Base-by-base conservation (phyloP, 2,329 filamentous ascomycete species). In the Penicillium decumbens region DNA sequence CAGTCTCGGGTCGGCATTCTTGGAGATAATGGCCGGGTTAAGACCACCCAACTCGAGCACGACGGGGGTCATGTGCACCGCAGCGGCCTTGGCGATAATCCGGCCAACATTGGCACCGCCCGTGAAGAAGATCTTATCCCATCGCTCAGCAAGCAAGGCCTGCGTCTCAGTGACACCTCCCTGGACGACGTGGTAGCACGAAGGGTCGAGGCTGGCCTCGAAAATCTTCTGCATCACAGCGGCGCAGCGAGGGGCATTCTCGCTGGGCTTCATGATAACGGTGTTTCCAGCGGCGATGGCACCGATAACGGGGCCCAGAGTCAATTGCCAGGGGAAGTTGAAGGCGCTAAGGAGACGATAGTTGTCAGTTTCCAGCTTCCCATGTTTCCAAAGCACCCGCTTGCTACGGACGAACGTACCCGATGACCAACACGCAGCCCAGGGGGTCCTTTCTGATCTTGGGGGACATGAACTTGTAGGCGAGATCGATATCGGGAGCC, bases 121-220 rank as follows among this genome's bases (percentile, higher is more conserved):
- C 1, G 93, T 98, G 75, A 95, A 98, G 77, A 93, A 91, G 64
- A 98, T 95, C 80, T 96, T 97, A 75, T 95, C 91, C 86, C 91
- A 98, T 70, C 92, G 92, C 75, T 90, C 82, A 50, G 92, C 83
- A 29, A 98, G 80, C 39, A 97, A 75, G 10, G 83, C 84, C 40
- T 87, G 89, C 3, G 87, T 90, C 76, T 95, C 89, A 3, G 85
- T 78, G 18, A 95, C 73, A 25, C 77, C 84, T 52, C 93, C 93
- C 67, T 96, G 93, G 58, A 96, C 77, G 50, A 89, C 81, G 30
- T 77, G 75, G 72, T 89, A 96, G 60, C 84, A 85, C 13, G 82
- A 80, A 1, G 83, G 81, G 67, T 97, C 93, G 45, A 98, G 83
- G 33, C 80, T 80, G 35, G 82, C 78, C 64, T 87, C 81, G 42